Evolutionary conservation across 768 basidiomycete genomes (phyloP).

Genomic region (Psilocybe sp.): DNA sequence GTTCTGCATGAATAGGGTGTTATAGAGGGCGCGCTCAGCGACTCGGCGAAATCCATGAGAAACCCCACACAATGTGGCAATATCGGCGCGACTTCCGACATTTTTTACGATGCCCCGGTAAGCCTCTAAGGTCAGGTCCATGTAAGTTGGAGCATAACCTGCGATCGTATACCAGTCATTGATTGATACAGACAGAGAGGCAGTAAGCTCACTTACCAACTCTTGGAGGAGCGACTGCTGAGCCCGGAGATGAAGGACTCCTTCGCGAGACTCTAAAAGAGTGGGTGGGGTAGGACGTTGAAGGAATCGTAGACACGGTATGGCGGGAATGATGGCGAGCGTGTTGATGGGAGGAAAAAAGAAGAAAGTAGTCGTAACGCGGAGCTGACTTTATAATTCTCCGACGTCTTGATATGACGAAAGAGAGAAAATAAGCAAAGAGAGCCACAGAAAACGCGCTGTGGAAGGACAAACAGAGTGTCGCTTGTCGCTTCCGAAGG

Average conservation of each 20-base stretch:
- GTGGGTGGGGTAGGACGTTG: too few species aligned
- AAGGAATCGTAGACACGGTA: too few species aligned
- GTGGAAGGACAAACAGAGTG: conserved; percentile 24
- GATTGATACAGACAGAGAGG: background rate
- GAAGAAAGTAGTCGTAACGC: background rate
- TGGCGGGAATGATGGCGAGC: too few species aligned
- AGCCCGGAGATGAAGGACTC: conserved; percentile 11
- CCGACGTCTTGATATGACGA: conserved; percentile 14
- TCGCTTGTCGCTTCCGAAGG: conserved; percentile 20
- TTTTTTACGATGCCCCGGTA: conserved; percentile 55
- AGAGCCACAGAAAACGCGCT: conserved; percentile 16
- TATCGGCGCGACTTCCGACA: conserved; percentile 49
- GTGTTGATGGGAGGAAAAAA: background rate
- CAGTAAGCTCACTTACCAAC: conserved; percentile 22
- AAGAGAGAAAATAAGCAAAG: conserved; percentile 20
- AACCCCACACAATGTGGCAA: conserved; percentile 56
- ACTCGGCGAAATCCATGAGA: conserved; percentile 51
- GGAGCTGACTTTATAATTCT: conserved; percentile 8
- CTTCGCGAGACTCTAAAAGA: too few species aligned
- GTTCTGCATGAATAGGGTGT: conserved; percentile 47
- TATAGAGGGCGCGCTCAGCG: conserved; percentile 60
- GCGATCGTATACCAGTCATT: conserved; percentile 2
- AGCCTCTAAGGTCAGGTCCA: conserved; percentile 60
- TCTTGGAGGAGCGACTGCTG: conserved; percentile 19
- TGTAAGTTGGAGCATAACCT: conserved; percentile 45